These are phyloP conservation scores for Kazachstania sp. DNA, from an alignment of 1,139 yeast species.

Conservation along the genomic window DNA sequence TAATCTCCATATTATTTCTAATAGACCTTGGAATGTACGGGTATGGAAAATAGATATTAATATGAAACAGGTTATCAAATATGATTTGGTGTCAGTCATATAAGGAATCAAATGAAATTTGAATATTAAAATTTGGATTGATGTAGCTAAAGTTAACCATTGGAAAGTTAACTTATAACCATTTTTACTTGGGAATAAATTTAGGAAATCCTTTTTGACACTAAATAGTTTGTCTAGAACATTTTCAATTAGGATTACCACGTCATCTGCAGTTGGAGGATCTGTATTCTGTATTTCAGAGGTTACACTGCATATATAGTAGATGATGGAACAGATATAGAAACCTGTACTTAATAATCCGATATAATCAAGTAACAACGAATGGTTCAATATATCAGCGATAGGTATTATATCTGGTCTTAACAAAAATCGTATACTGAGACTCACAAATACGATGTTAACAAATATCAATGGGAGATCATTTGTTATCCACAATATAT, in stretches of 20 bases:
- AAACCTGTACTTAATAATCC: slow-evolving; percentile 16
- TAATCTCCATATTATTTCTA: slow-evolving; percentile 25
- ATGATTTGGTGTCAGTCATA: neutral
- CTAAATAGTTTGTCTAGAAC: slow-evolving; percentile 21
- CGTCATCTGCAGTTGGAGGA: slow-evolving; percentile 30
- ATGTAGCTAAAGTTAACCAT: slow-evolving; percentile 5
- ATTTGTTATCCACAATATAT: slow-evolving; percentile 21
- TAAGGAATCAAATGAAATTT: neutral
- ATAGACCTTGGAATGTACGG: slow-evolving; percentile 23
- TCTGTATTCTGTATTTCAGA: slow-evolving; percentile 19
- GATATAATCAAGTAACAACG: slow-evolving; percentile 5
- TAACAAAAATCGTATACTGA: slow-evolving; percentile 7
- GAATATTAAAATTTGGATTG: slow-evolving; percentile 6
- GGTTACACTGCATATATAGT: slow-evolving; percentile 18
- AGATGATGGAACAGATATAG: slow-evolving; percentile 14
- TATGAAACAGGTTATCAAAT: slow-evolving; percentile 5
- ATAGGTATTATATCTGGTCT: neutral
- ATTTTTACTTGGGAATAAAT: slow-evolving; percentile 1
- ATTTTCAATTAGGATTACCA: slow-evolving; percentile 22
- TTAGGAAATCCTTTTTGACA: slow-evolving; percentile 14
- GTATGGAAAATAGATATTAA: slow-evolving; percentile 20
- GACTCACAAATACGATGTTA: slow-evolving; percentile 11
- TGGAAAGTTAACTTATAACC: neutral
- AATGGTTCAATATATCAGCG: neutral
- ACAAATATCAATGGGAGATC: slow-evolving; percentile 19